These are phyloP conservation scores for Salicornia ramosissima DNA, from an alignment of 148 eudicot species.

Conservation along the genomic window DNA sequence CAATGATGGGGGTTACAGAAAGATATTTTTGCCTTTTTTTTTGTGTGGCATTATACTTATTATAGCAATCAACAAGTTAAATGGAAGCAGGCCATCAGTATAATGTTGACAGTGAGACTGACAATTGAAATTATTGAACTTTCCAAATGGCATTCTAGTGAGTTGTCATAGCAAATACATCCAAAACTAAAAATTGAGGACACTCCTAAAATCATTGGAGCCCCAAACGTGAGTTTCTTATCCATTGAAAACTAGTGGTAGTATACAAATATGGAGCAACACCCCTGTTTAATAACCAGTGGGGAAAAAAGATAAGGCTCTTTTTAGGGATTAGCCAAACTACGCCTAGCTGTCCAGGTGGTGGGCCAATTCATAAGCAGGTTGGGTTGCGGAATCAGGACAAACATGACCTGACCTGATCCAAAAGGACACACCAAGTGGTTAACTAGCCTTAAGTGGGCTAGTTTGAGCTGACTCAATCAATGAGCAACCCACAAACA, in stretches of 20 bases:
- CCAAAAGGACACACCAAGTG: not conserved
- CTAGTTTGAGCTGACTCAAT: no score
- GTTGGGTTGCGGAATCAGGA: not conserved
- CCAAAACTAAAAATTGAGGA: slow-evolving; percentile 8
- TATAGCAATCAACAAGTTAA: slow-evolving; percentile 14
- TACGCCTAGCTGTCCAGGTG: not conserved
- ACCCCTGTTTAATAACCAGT: not conserved
- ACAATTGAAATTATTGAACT: slow-evolving; percentile 13
- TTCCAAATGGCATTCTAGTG: not conserved
- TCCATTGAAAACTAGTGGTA: not conserved
- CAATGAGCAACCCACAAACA: no score
- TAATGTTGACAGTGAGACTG: slow-evolving; percentile 15
- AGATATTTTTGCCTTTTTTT: not conserved
- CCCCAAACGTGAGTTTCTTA: slow-evolving; percentile 3
- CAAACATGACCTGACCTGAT: not conserved
- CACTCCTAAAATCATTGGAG: slow-evolving; percentile 25
- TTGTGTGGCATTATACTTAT: not conserved
- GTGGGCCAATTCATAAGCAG: not conserved
- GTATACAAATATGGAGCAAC: not conserved
- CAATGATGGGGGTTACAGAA: no score
- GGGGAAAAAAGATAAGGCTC: not conserved
- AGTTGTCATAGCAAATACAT: slow-evolving; percentile 12
- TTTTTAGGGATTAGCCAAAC: not conserved
- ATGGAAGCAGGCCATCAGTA: slow-evolving; percentile 1
- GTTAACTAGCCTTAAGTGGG: not conserved